Conservation (phyloP, 2,329 filamentous ascomycete species). For the Penicillium sp. region DNA sequence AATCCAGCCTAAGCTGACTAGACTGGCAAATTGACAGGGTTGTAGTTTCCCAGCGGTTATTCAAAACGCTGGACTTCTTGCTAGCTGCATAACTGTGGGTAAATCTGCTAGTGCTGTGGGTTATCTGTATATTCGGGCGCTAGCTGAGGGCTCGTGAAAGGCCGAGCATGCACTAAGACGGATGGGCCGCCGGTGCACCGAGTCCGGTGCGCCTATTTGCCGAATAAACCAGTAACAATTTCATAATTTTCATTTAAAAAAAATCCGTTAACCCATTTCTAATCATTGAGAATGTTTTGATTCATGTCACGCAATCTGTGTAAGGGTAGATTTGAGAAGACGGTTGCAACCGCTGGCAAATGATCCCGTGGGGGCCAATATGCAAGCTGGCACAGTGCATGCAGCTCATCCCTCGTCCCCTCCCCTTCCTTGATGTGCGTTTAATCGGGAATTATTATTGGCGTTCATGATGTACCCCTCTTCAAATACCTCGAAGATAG, state of each 20-base stretch:
- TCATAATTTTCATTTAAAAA: too few relatives aligned
- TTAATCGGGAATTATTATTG: background rate
- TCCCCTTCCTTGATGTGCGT: background rate
- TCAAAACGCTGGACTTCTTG: constrained; percentile 3
- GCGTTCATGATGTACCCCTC: background rate
- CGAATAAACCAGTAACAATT: too few relatives aligned
- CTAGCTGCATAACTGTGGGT: constrained; percentile 3
- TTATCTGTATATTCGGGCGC: background rate
- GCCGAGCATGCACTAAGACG: background rate
- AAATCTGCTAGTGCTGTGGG: background rate
- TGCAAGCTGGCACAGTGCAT: background rate
- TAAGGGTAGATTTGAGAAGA: background rate
- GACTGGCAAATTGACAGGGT: background rate
- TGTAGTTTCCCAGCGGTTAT: constrained; percentile 1
- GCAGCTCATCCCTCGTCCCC: background rate
- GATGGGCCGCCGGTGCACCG: too few relatives aligned
- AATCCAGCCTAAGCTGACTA: background rate
- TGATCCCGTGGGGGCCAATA: background rate
- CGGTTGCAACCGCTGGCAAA: background rate
- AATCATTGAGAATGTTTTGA: too few relatives aligned
- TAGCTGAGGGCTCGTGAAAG: background rate
- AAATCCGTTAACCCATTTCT: too few relatives aligned
- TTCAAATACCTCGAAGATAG: background rate
- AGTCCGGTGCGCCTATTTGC: background rate
- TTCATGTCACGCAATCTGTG: too few relatives aligned